Evolutionary conservation across 2,329 filamentous ascomycete species (phyloP).

Genomic region (Epichloe festucae): DNA sequence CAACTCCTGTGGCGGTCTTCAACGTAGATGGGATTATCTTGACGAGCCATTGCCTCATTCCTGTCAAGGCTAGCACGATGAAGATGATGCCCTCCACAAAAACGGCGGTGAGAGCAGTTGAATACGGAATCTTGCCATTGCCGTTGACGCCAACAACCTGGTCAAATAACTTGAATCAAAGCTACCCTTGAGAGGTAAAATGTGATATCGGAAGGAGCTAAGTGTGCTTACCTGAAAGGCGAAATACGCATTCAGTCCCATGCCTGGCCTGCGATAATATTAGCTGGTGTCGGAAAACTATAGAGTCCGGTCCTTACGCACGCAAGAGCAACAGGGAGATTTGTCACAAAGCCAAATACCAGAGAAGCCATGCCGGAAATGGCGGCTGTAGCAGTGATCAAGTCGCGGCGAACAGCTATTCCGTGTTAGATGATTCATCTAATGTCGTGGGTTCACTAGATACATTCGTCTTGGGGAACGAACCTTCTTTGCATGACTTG

Average conservation of each 20-base stretch:
- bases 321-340: conserved; percentile 47
- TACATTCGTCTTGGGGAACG: neutral
- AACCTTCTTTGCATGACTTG: conserved; percentile 33
- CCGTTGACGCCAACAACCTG: conserved; percentile 47
- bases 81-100: conserved; percentile 55
- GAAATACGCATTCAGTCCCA: conserved; percentile 57
- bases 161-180: neutral
- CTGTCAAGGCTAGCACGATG: conserved; percentile 49
- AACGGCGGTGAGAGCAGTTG: conserved; percentile 48
- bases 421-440: conserved; percentile 2
- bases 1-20: conserved; percentile 52
- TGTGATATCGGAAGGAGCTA: neutral
- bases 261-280: conserved; percentile 38
- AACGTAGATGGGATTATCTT: conserved; percentile 51
- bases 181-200: neutral
- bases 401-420: conserved; percentile 54
- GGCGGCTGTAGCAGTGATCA: conserved; percentile 75
- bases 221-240: conserved; percentile 37
- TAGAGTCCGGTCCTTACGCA: conserved; percentile 9
- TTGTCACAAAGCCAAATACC: conserved; percentile 67
- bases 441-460: neutral
- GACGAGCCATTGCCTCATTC: conserved; percentile 61
- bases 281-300: neutral
- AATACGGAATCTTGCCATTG: conserved; percentile 42
- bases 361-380: conserved; percentile 64